A percentile compares a stretch with the other conserved stretches of the same genome.
Evolutionary conservation across 2,329 filamentous ascomycete species (phyloP).

Genomic region (Claviceps fusiformis): DNA sequence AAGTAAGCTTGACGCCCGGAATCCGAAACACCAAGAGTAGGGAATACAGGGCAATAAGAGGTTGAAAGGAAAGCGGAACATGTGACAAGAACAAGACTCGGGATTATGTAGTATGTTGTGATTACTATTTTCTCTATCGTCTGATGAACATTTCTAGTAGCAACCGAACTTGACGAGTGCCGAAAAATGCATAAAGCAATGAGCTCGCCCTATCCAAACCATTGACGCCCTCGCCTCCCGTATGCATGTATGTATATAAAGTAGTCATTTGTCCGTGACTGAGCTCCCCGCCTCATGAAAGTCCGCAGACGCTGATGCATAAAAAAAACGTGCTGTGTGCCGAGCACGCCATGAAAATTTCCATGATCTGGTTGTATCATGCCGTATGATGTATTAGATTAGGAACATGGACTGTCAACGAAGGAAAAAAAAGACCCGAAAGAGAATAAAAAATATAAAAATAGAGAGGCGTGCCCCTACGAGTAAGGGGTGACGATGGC

Average conservation of each 20-base stretch:
- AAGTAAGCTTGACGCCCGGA: too few relatives aligned
- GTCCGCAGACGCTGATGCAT: not conserved
- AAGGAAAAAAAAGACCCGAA: not conserved
- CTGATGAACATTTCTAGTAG: too few relatives aligned
- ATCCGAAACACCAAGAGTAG: too few relatives aligned
- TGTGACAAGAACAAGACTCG: too few relatives aligned
- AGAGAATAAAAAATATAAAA: too few relatives aligned
- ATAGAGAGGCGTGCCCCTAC: too few relatives aligned
- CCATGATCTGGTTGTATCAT: not conserved
- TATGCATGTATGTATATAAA: not conserved
- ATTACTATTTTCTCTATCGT: too few relatives aligned
- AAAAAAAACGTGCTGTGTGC: not conserved
- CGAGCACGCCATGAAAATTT: not conserved
- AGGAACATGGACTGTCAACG: not conserved
- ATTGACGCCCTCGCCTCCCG: not conserved
- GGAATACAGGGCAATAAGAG: too few relatives aligned
- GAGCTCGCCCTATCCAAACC: not conserved
- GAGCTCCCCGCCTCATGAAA: not conserved
- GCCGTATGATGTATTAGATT: not conserved
- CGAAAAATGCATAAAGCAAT: not conserved
- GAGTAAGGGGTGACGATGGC: not conserved
- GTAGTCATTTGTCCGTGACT: constrained; percentile 1
- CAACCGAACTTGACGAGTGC: not conserved
- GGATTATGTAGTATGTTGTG: too few relatives aligned
- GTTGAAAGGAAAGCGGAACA: too few relatives aligned